Evolutionary conservation across 192 early-diverging fungal genomes (phyloP), one percentile per base, ranked within the genome.

Genomic region (Phlyctochytrium planicorne): DNA sequence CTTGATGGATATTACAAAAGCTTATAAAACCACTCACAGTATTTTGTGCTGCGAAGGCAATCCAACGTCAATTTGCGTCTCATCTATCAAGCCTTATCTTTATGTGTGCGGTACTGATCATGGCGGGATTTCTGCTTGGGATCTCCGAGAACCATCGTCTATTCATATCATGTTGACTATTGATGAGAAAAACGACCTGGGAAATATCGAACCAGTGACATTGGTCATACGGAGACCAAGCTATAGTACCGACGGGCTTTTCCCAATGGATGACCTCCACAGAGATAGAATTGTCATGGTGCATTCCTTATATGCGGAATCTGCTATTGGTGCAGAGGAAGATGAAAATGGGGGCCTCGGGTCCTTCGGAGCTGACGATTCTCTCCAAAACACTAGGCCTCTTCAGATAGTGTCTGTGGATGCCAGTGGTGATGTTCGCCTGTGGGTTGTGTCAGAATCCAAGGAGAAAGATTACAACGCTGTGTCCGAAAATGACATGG

Each of bases 41-140:
- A 62, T 80, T 52, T 57, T 83, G 12, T 27, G 66, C 25, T 77
- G 72, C 63, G 74, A 79, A 60, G 53, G 56, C 34, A 59, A 62
- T 3, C 65, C 72, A n/a, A 73, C 69, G 0, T 66, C 27, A 24
- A 73, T 62, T 59, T 62, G 20, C 0, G 65, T 74, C n/a, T 34
- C 62, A 6, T 59, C 76, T 1, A 57, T 62, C 6, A 73, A 70
- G 52, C 80, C 75, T 0, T 31, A 59, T 25, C 40, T 85, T 14
- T 60, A 80, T 2, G 70, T 84, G 59, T 78, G 69, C 20, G 83
- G 83, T 12, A 82, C 83, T 0, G 35, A 20, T 2, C 71, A 76
- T 66, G 83, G 83, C 16, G 69, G 74, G 27, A 61, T 85, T 24
- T 67, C 57, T 16, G 60, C 76, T 3, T 85, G 79, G 79, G 75